These are phyloP conservation scores for Handroanthus guayacan DNA, from an alignment of 257 asterid genomes.

Conservation along the genomic window DNA sequence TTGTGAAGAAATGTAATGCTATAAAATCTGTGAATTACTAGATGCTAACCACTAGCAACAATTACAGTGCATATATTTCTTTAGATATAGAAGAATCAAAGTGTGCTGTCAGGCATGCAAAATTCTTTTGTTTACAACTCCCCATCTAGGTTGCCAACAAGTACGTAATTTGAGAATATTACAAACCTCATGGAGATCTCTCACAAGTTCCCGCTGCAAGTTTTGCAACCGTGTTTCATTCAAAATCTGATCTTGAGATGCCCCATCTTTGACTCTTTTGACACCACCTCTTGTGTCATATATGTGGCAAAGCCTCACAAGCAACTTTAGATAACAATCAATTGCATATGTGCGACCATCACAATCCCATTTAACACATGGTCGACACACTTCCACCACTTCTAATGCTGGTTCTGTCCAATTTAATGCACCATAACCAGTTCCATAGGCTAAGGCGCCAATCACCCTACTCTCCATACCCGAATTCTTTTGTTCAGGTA, in stretches of 20 bases:
- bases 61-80: slow-evolving; percentile 2
- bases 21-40: background rate
- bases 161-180: slow-evolving; percentile 11
- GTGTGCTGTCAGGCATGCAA: background rate
- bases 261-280: slow-evolving; percentile 91
- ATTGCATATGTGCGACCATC: slow-evolving; percentile 93
- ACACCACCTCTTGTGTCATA: slow-evolving; percentile 95
- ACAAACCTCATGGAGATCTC: slow-evolving; percentile 82
- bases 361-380: slow-evolving; percentile 92
- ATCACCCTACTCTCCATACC: slow-evolving; percentile 92
- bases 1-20: background rate
- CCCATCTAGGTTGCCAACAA: slow-evolving; percentile 7
- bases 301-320: slow-evolving; percentile 86
- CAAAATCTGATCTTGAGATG: slow-evolving; percentile 90
- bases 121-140: background rate
- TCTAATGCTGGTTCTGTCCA: slow-evolving; percentile 95
- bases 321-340: slow-evolving; percentile 89
- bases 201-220: slow-evolving; percentile 85
- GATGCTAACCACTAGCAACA: background rate
- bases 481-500: slow-evolving; percentile 83
- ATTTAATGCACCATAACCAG: slow-evolving; percentile 93
- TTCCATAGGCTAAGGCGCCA: slow-evolving; percentile 95
- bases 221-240: slow-evolving; percentile 88
- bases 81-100: background rate
- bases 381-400: slow-evolving; percentile 95